A percentile compares a stretch with the other conserved stretches of the same genome.
phyloP scores from a whole-genome alignment of 345 rosid genomes.

The Tarenaya hassleriana region DNA sequence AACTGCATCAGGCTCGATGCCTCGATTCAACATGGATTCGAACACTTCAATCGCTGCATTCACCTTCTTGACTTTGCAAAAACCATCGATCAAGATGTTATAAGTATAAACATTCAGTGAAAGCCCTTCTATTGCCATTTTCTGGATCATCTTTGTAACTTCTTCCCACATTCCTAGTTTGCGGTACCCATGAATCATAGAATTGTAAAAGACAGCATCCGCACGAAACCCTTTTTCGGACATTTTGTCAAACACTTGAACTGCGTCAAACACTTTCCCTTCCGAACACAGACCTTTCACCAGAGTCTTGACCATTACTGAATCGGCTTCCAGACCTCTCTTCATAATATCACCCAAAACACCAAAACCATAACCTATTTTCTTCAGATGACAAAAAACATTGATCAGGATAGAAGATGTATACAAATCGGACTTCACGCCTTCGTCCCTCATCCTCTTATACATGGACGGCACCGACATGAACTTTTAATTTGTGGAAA shows the following conservation, averaged over 20 bases:
- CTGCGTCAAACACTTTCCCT: background rate
- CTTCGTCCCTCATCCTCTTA: no score
- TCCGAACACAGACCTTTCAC: background rate
- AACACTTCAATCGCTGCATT: no score
- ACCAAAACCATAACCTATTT: background rate
- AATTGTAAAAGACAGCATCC: background rate
- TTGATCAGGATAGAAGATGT: no score
- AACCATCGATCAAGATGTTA: constrained; percentile 7
- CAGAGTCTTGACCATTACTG: background rate
- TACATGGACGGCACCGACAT: no score
- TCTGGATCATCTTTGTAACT: constrained; percentile 6
- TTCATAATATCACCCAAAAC: constrained; percentile 3
- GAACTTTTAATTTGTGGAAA: no score
- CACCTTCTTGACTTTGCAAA: constrained; percentile 6
- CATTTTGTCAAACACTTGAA: constrained; percentile 6
- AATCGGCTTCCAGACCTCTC: constrained; percentile 2
- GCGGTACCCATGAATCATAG: background rate
- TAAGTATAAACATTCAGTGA: constrained; percentile 9
- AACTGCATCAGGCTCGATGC: no score
- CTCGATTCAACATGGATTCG: no score
- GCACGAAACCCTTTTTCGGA: background rate
- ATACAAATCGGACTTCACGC: no score
- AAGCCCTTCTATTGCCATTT: constrained; percentile 4
- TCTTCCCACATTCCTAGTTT: constrained; percentile 2
- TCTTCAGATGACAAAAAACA: no score